A percentile compares a stretch with the other conserved stretches of the same genome.
Evolutionary conservation across 2,329 filamentous ascomycete species (phyloP).

Genomic region (Neofusicoccum sp.): DNA sequence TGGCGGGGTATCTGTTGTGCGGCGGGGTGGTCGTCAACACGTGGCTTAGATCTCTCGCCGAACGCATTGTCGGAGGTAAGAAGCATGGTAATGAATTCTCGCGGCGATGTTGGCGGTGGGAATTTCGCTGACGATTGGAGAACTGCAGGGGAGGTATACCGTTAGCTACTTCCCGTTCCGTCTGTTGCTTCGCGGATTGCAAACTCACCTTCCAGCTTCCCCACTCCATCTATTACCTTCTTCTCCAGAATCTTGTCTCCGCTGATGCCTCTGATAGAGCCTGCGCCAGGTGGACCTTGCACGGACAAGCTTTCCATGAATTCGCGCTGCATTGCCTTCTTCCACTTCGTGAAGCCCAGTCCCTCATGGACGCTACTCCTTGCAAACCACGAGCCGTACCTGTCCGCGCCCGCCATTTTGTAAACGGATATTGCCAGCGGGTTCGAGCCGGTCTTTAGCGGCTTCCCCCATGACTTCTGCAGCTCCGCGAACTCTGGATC

Average conservation of each 20-base stretch:
- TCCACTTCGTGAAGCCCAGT: slow-evolving; percentile 74
- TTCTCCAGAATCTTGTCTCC: slow-evolving; percentile 73
- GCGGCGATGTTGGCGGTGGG: slow-evolving; percentile 79
- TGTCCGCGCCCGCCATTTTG: slow-evolving; percentile 75
- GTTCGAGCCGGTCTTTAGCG: slow-evolving; percentile 73
- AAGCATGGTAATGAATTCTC: slow-evolving; percentile 82
- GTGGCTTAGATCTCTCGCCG: slow-evolving; percentile 42
- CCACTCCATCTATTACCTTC: slow-evolving; percentile 56
- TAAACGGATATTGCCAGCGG: slow-evolving; percentile 74
- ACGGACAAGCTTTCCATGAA: slow-evolving; percentile 75
- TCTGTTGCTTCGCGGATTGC: background rate
- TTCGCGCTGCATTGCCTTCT: slow-evolving; percentile 71
- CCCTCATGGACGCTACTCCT: slow-evolving; percentile 78
- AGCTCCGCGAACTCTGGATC: slow-evolving; percentile 58
- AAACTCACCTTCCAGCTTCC: slow-evolving; percentile 60
- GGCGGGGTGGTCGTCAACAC: slow-evolving; percentile 29
- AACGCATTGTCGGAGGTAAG: slow-evolving; percentile 62
- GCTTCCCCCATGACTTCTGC: slow-evolving; percentile 83
- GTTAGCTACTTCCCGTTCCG: background rate
- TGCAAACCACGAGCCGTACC: slow-evolving; percentile 86
- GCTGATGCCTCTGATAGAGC: slow-evolving; percentile 80
- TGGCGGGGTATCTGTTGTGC: slow-evolving; percentile 56
- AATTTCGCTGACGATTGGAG: slow-evolving; percentile 88
- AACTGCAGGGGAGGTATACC: slow-evolving; percentile 48
- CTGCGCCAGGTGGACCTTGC: slow-evolving; percentile 66